phyloP scores from a whole-genome alignment of 2,329 filamentous ascomycete genomes.

The Parastagonospora avenae region DNA sequence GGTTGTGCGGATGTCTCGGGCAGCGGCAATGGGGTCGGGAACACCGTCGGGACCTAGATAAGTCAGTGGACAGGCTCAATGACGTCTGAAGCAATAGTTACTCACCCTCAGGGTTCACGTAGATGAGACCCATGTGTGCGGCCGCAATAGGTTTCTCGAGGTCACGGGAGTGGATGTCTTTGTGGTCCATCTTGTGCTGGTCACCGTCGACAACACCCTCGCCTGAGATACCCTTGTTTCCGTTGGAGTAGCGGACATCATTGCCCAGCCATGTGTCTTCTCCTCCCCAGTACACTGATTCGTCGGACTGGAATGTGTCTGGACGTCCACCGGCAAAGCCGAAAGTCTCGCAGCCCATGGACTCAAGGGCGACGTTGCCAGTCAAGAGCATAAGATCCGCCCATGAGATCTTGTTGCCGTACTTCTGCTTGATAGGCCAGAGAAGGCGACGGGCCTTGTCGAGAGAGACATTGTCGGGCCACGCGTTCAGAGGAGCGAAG shows the following conservation, averaged over 20 bases:
- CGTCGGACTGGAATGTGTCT: conserved; percentile 77
- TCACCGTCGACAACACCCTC: conserved; percentile 47
- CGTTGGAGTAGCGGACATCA: conserved; percentile 68
- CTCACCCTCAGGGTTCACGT: conserved; percentile 72
- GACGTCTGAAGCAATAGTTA: neutral
- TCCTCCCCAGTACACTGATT: conserved; percentile 77
- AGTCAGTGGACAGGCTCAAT: conserved; percentile 4
- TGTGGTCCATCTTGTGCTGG: conserved; percentile 36
- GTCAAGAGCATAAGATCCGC: conserved; percentile 73
- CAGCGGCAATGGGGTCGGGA: conserved; percentile 71
- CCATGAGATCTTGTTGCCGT: conserved; percentile 82
- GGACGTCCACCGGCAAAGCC: conserved; percentile 75
- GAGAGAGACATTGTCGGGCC: conserved; percentile 78
- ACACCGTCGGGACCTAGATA: conserved; percentile 68
- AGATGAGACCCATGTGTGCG: conserved; percentile 78
- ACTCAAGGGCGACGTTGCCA: conserved; percentile 78
- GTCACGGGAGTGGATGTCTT: conserved; percentile 58
- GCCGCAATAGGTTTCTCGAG: conserved; percentile 72
- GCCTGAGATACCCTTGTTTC: conserved; percentile 53
- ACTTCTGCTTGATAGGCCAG: conserved; percentile 85
- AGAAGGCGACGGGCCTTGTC: conserved; percentile 81
- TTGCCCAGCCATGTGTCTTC: conserved; percentile 78
- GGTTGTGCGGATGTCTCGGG: conserved; percentile 73
- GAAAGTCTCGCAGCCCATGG: conserved; percentile 75
- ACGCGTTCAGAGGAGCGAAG: conserved; percentile 80